Conservation (phyloP, 768 basidiomycete species). For the Coprinopsis sp. region DNA sequence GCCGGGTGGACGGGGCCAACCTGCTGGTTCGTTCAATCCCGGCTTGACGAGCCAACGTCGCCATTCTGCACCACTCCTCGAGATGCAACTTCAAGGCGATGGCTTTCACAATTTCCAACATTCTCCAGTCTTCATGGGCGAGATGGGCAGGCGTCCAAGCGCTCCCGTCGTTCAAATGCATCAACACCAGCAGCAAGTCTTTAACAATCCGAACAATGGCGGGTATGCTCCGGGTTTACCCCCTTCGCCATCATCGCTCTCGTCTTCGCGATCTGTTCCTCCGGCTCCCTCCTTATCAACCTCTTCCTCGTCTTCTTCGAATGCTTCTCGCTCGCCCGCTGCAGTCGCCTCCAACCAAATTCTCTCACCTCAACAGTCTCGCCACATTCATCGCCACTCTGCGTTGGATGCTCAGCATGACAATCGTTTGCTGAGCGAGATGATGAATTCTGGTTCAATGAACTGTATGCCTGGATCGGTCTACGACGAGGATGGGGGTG, state of each 20-base stretch:
- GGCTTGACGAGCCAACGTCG: neutral
- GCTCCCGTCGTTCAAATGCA: neutral
- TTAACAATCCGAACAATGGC: constrained; percentile 1
- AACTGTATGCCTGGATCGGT: constrained; percentile 4
- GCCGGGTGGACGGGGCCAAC: neutral
- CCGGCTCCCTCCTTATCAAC: neutral
- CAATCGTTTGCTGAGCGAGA: constrained; percentile 3
- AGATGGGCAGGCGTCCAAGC: neutral
- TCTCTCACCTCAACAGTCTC: neutral
- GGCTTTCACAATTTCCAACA: neutral
- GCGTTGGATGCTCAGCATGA: constrained; percentile 2
- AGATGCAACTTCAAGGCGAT: neutral
- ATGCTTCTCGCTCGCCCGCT: neutral
- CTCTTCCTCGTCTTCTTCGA: constrained; percentile 4
- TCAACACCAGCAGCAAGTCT: neutral
- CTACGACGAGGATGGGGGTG: neutral
- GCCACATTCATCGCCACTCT: neutral
- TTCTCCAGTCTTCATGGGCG: neutral
- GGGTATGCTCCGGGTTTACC: constrained; percentile 4
- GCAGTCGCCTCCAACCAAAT: neutral
- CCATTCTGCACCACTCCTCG: neutral
- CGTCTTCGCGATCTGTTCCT: constrained; percentile 7
- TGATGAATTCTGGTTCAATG: constrained; percentile 7
- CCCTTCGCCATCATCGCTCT: constrained; percentile 6
- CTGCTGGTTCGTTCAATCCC: neutral